These are phyloP conservation scores for Collybiopsis confluens DNA, from an alignment of 768 basidiomycete species.

Conservation along the genomic window DNA sequence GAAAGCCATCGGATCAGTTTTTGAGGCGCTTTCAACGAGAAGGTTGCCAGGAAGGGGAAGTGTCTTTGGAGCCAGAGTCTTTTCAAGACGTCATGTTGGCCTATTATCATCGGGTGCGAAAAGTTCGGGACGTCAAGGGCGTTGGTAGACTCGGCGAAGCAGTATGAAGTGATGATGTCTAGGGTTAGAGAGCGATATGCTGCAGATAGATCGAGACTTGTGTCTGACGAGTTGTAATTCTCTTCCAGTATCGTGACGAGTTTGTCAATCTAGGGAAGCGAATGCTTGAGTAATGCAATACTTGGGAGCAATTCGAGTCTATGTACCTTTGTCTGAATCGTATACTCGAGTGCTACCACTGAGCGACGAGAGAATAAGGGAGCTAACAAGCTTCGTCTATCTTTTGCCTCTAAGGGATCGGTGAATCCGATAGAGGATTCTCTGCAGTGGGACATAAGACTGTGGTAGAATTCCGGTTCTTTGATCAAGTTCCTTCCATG, in stretches of 20 bases:
- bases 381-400: constrained; percentile 9
- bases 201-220: constrained; percentile 10
- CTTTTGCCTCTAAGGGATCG: constrained; percentile 12
- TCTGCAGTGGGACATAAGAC: not conserved
- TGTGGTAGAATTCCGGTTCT: constrained; percentile 10
- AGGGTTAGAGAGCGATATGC: constrained; percentile 15
- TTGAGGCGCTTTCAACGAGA: constrained; percentile 11
- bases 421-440: constrained; percentile 9
- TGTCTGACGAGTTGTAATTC: not conserved
- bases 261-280: constrained; percentile 8
- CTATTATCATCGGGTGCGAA: constrained; percentile 26
- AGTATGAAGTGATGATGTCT: constrained; percentile 16
- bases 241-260: not conserved
- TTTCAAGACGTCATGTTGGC: constrained; percentile 25
- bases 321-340: constrained; percentile 11
- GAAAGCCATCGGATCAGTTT: constrained; percentile 9
- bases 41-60: constrained; percentile 22
- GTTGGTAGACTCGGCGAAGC: constrained; percentile 13
- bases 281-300: not conserved
- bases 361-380: constrained; percentile 15
- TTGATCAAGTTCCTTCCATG: constrained; percentile 11
- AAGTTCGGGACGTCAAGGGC: constrained; percentile 20
- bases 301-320: not conserved
- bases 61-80: constrained; percentile 28
- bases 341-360: constrained; percentile 24